Conservation (phyloP, 1,139 yeast genomes). For the Scheffersomyces stambukii region DNA sequence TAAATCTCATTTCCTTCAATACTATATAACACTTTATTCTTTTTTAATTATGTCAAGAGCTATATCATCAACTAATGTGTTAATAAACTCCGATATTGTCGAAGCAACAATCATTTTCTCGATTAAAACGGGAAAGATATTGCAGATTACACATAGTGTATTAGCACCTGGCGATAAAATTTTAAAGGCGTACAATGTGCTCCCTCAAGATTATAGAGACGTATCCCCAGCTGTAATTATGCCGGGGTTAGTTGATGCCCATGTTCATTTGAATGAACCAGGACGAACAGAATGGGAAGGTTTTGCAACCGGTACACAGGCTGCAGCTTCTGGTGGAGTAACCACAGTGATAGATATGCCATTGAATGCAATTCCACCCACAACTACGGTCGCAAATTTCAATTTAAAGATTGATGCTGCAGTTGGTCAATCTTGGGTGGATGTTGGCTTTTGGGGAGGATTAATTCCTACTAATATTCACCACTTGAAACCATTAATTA, state of each 20-base stretch:
- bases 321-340: conserved; percentile 94
- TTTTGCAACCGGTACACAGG: conserved; percentile 84
- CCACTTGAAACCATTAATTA: conserved; percentile 67
- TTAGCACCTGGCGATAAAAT: conserved; percentile 33
- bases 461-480: conserved; percentile 71
- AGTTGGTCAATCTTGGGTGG: conserved; percentile 80
- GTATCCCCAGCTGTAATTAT: conserved; percentile 65
- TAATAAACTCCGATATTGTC: conserved; percentile 43
- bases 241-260: conserved; percentile 93
- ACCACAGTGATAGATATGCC: conserved; percentile 97
- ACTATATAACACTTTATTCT: neutral
- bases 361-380: conserved; percentile 90
- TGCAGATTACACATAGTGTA: conserved; percentile 40
- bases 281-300: conserved; percentile 98
- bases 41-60: conserved; percentile 50
- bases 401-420: conserved; percentile 75
- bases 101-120: conserved; percentile 73
- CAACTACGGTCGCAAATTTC: conserved; percentile 77
- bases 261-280: conserved; percentile 91
- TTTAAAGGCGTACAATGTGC: conserved; percentile 39
- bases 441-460: conserved; percentile 97
- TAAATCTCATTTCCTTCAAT: neutral
- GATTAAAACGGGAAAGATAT: conserved; percentile 58
- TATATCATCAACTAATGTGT: conserved; percentile 61
- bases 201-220: conserved; percentile 40